Evolutionary conservation across 1,284 basidiomycete genomes (phyloP), one percentile per base, ranked within the genome.

Genomic region (Tausonia pullulans): DNA sequence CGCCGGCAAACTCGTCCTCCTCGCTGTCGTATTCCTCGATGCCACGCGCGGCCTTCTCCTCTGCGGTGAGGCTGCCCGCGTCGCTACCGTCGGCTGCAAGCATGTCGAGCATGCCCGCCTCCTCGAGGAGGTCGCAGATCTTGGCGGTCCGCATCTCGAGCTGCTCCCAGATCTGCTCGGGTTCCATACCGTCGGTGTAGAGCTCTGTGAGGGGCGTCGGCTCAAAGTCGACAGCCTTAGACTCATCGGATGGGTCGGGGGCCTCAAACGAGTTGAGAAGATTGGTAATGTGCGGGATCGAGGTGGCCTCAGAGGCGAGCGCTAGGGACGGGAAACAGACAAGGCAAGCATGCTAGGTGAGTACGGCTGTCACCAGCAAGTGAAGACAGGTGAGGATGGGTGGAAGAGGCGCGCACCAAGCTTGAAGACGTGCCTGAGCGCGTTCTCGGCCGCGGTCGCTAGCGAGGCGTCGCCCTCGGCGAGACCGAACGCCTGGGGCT

Each of bases 131-230:
- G 40, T 69, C 70, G 44, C 70, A 71, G 9, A 78, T 69, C 41
- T 73, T 82, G 68, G 83, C 82, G 41, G 84, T 78, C 58, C 88
- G 80, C 58, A 95, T 78, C 72, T 96, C 93, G 61, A 95, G 75
- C 76, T 96, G 95, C 58, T 87, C 85, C 95, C 95, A 98, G 41
- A 98, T 79, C 75, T 96, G 93, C 65, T 90, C 88, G 39, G 84
- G 81, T 69, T 86, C 85, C 83, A 96, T 87, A n/a, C 82, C 86
- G n/a, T 90, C 84, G 10, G 85, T 80, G 67, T 86, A 87, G 27
- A 98, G 82, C 60, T 83, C 82, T 2, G 82, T 77, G 3, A 97
- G 77, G 4, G 91, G 90, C 0, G 93, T 95, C 58, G 81, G 79
- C 54, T 82, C 77, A 59, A 90, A 53, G 39, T 27, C 40, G 51